Evolutionary conservation across 2,329 filamentous ascomycete species (phyloP).

Genomic region (Alternaria dauci): DNA sequence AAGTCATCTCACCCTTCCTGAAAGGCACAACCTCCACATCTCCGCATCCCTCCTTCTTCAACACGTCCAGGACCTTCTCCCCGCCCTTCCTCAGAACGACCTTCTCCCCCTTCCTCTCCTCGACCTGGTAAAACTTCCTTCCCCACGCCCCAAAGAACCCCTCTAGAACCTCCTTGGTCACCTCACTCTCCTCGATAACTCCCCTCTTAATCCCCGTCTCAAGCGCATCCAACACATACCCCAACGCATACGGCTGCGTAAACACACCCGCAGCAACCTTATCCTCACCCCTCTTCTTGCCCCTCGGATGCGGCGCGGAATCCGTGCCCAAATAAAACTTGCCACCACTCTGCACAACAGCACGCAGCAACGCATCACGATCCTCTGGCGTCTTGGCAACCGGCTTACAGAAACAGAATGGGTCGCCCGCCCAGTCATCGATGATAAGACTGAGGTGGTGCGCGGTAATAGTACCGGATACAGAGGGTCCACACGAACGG

Average conservation of each 20-base stretch:
- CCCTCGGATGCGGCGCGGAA: constrained; percentile 72
- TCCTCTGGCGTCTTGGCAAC: constrained; percentile 71
- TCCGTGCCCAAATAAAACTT: constrained; percentile 80
- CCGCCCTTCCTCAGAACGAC: constrained; percentile 66
- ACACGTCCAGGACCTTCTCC: constrained; percentile 63
- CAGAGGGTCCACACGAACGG: constrained; percentile 75
- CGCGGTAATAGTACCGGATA: constrained; percentile 83
- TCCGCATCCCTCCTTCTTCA: constrained; percentile 61
- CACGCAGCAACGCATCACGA: constrained; percentile 74
- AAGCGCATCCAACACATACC: constrained; percentile 71
- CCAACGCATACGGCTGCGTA: constrained; percentile 75
- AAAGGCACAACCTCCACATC: constrained; percentile 71
- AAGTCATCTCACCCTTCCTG: constrained; percentile 67
- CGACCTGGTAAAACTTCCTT: constrained; percentile 65
- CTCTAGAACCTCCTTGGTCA: constrained; percentile 63
- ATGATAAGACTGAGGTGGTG: constrained; percentile 85
- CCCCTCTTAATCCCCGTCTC: constrained; percentile 68
- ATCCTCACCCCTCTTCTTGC: constrained; percentile 65
- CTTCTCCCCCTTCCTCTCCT: constrained; percentile 54
- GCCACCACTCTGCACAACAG: constrained; percentile 61
- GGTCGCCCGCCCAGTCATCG: constrained; percentile 73
- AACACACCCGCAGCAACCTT: constrained; percentile 75
- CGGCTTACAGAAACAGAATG: constrained; percentile 83
- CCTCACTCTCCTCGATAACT: constrained; percentile 62
- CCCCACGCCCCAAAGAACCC: constrained; percentile 67